Percentiles rank a stretch among this genome's conserved stretches.
phyloP scores from a whole-genome alignment of 345 rosid genomes.

The Anacardium occidentale region DNA sequence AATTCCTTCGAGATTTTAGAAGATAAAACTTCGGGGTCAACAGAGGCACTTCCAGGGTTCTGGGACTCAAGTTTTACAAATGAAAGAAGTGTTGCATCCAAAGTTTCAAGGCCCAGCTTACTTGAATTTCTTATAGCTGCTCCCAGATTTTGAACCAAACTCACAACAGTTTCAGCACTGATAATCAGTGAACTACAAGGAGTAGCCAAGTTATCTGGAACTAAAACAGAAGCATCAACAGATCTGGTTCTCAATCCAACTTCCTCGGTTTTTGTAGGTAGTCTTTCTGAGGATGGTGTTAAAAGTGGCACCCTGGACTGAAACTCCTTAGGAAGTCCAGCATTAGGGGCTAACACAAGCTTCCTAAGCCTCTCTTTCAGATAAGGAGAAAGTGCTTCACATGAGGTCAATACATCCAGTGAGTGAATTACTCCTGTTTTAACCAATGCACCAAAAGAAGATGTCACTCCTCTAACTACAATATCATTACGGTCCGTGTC shows the following conservation, averaged over 20 bases:
- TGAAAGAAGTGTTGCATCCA: constrained; percentile 42
- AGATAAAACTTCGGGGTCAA: constrained; percentile 29
- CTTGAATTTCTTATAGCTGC: constrained; percentile 32
- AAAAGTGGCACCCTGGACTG: constrained; percentile 28
- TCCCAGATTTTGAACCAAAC: constrained; percentile 32
- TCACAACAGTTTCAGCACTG: constrained; percentile 19
- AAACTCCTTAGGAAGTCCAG: constrained; percentile 25
- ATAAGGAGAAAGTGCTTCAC: constrained; percentile 42
- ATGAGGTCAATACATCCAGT: constrained; percentile 45
- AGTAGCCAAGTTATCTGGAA: constrained; percentile 19
- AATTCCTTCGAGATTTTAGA: constrained; percentile 32
- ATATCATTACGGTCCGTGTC: constrained; percentile 45
- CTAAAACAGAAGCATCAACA: constrained; percentile 20
- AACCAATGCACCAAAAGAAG: constrained; percentile 54
- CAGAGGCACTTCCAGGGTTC: constrained; percentile 10
- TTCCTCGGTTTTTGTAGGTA: constrained; percentile 9
- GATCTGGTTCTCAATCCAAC: constrained; percentile 21
- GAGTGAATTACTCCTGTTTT: constrained; percentile 60
- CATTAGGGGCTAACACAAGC: constrained; percentile 35
- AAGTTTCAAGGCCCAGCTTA: constrained; percentile 23
- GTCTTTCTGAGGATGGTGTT: constrained; percentile 19
- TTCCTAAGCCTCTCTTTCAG: constrained; percentile 52
- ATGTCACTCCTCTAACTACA: constrained; percentile 48
- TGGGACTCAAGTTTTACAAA: constrained; percentile 24
- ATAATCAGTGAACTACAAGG: constrained; percentile 10